Evolutionary conservation across 805 yeast species (phyloP).

Genomic region (Saccharomycopsis selenospora): DNA sequence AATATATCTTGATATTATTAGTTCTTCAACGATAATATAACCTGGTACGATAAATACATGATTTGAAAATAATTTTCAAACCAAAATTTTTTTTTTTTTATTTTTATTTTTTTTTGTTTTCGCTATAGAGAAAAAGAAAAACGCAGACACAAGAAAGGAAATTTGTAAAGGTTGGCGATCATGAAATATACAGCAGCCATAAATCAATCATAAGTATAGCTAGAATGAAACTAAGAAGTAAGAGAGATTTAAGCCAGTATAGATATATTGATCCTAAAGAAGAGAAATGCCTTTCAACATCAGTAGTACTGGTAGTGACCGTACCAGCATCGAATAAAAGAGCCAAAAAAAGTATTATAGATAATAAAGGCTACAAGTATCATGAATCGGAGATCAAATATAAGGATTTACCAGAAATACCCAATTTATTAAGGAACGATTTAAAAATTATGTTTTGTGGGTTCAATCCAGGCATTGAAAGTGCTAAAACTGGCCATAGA

Average conservation of each 20-base stretch:
- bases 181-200: no score
- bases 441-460: conserved; percentile 54
- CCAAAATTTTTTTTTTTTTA: no score
- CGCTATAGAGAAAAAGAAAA: no score
- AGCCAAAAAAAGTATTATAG: not conserved
- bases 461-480: conserved; percentile 62
- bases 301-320: no score
- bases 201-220: no score
- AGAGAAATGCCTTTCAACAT: not conserved
- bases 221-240: not conserved
- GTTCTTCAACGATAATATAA: no score
- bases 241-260: not conserved
- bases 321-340: not conserved
- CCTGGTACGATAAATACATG: no score
- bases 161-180: no score
- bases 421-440: conserved; percentile 22
- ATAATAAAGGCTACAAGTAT: not conserved
- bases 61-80: no score
- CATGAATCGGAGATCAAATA: conserved; percentile 13
- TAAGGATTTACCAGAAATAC: conserved; percentile 23
- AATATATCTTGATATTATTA: no score
- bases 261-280: not conserved
- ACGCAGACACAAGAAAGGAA: no score
- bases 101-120: no score
- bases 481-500: conserved; percentile 56